Evolutionary conservation across 192 early-diverging fungal species (phyloP), one percentile per base, ranked within the genome.

Genomic region (Gamsiella multidivaricata): DNA sequence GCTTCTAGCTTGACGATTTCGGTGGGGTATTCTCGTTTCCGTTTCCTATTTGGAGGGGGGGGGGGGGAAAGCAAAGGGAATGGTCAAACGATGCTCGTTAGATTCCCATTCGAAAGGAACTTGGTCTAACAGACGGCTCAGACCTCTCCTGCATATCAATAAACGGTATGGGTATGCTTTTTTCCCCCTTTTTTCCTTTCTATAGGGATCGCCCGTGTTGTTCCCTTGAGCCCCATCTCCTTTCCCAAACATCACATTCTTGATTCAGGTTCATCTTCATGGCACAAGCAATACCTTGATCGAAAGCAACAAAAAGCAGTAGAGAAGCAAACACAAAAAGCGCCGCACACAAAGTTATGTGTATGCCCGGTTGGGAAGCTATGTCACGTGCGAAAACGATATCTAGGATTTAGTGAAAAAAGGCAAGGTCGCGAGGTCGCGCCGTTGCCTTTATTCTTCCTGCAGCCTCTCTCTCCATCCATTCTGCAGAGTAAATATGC

Each of bases 291-390:
- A 37, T 76, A 76, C 72, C 72, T 76, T 76, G 72, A 76, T 76
- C 72, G 64, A 67, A 66, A 61, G 65, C 56, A 66, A 75, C 66
- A 68, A 65, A 76, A 76, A 66, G 57, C 50, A 62, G 65, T 61
- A 45, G 54, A 39, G 65, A 62, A 61, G 41, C 31, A 57, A 25
- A 41, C 14, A 54, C 23, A 57, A 39, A 57, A 32, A 34, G 55
- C 54, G 46, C 65, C 22, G 54, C 32, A 33, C 55, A 39, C 50
- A 23, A 22, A 23, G n/a, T 45, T 56, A 42, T 31, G 17, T 61
- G 45, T 56, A 18, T 18, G 45, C 17, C 15, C 5, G 6, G 4
- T n/a, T n/a, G 45, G 49, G 2, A 9, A 9, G 10, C 23, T 22
- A 23, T 20, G 37, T 31, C 54, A 5, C 36, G 26, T 46, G 28